Base-by-base conservation (phyloP, 2,329 filamentous ascomycete species). In the Ophiostoma ips region DNA sequence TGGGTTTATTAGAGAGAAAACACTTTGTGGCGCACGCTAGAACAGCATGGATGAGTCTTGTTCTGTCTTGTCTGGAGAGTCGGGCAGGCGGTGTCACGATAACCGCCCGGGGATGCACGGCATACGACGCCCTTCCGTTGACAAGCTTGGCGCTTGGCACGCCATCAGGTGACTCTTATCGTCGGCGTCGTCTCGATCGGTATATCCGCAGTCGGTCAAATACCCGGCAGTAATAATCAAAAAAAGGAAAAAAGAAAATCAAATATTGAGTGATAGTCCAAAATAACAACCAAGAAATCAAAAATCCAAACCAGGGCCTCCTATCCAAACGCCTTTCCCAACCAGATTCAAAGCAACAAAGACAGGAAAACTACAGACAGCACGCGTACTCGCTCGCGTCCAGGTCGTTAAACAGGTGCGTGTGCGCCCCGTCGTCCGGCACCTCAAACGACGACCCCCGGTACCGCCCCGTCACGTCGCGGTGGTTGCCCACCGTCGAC, bases 391-490 rank as follows among this genome's bases (percentile, higher is more conserved):
- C 52, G 47, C 38, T 51, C 10, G 59, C 57, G 53, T 64, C 62
- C 11, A 58, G 51, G 55, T 64, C 61, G 54, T 61, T 63, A 46
- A 64, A 60, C 37, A 65, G 51, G 55, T 64, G 62, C 18, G 55
- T 63, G 49, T 58, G 56, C 44, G 63, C 63, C 10, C 60, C 60
- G 49, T 63, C 62, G 46, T 60, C 59, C 9, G 48, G 48, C 1
- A 59, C 11, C 15, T 55, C 52, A 37, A 65, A 58, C 2, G 56
- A 59, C 56, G 61, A 63, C 48, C 63, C 62, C n/a, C 63, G 54
- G 53, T 65, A 65, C n/a, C 61, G 56, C 12, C 61, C 62, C 7
- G 60, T 64, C 2, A 51, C 43, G 54, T 65, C 63, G 50, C 63
- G 60, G 50, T 58, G 56, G 57, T 65, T 64, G 19, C 54, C 60